phyloP scores from a whole-genome alignment of 768 basidiomycete species.

The Serendipita indica region DNA sequence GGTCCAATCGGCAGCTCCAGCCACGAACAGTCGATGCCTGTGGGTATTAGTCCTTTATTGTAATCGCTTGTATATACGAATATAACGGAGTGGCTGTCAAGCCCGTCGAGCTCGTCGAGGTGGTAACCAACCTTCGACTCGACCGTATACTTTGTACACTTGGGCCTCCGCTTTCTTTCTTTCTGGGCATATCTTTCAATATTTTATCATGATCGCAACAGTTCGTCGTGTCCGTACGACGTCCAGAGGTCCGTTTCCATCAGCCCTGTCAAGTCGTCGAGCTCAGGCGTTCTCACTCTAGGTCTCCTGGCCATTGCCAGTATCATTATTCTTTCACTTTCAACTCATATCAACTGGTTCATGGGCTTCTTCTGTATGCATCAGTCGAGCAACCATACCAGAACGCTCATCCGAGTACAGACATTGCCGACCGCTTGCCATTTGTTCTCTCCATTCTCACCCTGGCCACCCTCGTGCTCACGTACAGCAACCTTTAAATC shows the following conservation, averaged over 20 bases:
- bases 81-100: too few relatives aligned
- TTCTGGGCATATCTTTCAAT: not conserved
- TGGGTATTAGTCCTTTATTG: too few relatives aligned
- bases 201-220: not conserved
- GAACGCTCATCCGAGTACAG: slow-evolving; percentile 20
- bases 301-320: slow-evolving; percentile 33
- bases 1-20: too few relatives aligned
- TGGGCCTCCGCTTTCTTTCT: slow-evolving; percentile 3
- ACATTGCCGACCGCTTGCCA: slow-evolving; percentile 46
- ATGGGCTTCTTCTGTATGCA: slow-evolving; percentile 46
- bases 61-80: too few relatives aligned
- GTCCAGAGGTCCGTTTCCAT: not conserved
- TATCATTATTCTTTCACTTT: slow-evolving; percentile 37
- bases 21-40: too few relatives aligned
- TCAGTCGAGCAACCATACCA: too few relatives aligned
- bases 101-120: not conserved
- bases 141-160: too few relatives aligned
- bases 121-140: slow-evolving; percentile 2
- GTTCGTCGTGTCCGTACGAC: not conserved
- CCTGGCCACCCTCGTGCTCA: slow-evolving; percentile 27
- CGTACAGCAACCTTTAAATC: slow-evolving; percentile 22
- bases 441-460: slow-evolving; percentile 42
- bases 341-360: slow-evolving; percentile 39
- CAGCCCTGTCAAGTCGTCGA: not conserved
- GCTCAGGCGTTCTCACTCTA: too few relatives aligned